These are phyloP conservation scores for Obba rivulosa DNA, from an alignment of 768 basidiomycete genomes.

Conservation along the genomic window DNA sequence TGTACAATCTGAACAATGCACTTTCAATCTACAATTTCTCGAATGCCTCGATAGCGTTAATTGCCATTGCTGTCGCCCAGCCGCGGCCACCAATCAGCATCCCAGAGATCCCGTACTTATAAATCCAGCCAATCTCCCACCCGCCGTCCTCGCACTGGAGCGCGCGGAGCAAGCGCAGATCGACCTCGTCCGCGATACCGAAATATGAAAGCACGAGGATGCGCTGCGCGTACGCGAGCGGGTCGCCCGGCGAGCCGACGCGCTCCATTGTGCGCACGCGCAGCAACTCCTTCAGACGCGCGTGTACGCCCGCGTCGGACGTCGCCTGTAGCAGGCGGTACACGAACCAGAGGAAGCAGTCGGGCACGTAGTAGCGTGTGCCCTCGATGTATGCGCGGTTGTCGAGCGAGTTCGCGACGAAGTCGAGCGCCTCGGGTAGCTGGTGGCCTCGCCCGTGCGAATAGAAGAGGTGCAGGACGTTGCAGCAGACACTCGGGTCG, in stretches of 20 bases:
- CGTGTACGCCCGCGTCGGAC: conserved; percentile 17
- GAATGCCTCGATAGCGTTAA: conserved; percentile 33
- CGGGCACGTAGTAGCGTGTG: conserved; percentile 42
- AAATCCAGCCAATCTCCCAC: conserved; percentile 48
- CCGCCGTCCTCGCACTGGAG: conserved; percentile 46
- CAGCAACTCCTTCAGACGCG: conserved; percentile 27
- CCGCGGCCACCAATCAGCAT: conserved; percentile 45
- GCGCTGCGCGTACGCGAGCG: conserved; percentile 46
- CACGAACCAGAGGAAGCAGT: conserved; percentile 44
- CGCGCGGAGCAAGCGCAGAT: conserved; percentile 35
- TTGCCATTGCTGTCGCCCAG: conserved; percentile 44
- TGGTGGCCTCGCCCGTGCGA: conserved; percentile 39
- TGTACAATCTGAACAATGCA: no score
- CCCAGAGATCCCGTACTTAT: conserved; percentile 42
- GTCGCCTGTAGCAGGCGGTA: conserved; percentile 33
- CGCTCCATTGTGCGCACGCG: conserved; percentile 39
- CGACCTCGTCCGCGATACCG: conserved; percentile 35
- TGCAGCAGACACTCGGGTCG: conserved; percentile 46
- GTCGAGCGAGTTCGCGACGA: conserved; percentile 37
- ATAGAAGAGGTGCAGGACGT: conserved; percentile 41
- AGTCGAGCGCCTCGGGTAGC: conserved; percentile 34
- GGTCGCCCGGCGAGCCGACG: conserved; percentile 40
- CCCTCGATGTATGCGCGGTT: conserved; percentile 46
- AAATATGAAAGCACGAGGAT: conserved; percentile 37
- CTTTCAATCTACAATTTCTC: no score